These are phyloP conservation scores for Samsoniella hepiali DNA, from an alignment of 2,329 filamentous ascomycete species.

Conservation along the genomic window DNA sequence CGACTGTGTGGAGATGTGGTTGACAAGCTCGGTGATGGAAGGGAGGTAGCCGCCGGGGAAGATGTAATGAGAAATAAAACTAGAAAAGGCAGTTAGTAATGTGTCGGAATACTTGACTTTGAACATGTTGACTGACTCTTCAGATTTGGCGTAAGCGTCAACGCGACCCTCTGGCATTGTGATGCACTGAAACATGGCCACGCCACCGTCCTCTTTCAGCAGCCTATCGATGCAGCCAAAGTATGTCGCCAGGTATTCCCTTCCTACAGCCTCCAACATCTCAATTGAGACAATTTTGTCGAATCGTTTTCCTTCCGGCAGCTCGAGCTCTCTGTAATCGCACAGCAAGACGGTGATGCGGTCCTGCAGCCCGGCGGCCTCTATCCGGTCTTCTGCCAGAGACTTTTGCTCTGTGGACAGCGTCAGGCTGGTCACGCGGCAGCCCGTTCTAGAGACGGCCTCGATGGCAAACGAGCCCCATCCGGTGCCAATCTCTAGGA, in stretches of 20 bases:
- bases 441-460: conserved; percentile 63
- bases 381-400: conserved; percentile 63
- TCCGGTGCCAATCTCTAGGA: conserved; percentile 72
- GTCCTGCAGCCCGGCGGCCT: conserved; percentile 55
- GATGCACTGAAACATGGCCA: conserved; percentile 73
- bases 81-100: conserved; percentile 24
- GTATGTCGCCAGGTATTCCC: conserved; percentile 64
- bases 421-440: conserved; percentile 65
- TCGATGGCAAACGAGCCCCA: conserved; percentile 74
- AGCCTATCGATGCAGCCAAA: conserved; percentile 62
- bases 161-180: conserved; percentile 71
- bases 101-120: no score
- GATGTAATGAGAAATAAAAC: conserved; percentile 73
- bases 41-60: conserved; percentile 74
- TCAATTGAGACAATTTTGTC: conserved; percentile 75
- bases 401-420: conserved; percentile 67
- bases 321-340: conserved; percentile 63
- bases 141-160: conserved; percentile 60
- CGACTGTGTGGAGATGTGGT: conserved; percentile 59
- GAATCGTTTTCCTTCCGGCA: conserved; percentile 40
- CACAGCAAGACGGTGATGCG: conserved; percentile 62
- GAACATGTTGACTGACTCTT: conserved; percentile 47
- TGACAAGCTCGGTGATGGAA: conserved; percentile 52
- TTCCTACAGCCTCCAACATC: conserved; percentile 73
- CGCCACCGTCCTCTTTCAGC: conserved; percentile 62